Conservation (phyloP, 192 early-diverging fungal species). For the Rhizophagus clarus region DNA sequence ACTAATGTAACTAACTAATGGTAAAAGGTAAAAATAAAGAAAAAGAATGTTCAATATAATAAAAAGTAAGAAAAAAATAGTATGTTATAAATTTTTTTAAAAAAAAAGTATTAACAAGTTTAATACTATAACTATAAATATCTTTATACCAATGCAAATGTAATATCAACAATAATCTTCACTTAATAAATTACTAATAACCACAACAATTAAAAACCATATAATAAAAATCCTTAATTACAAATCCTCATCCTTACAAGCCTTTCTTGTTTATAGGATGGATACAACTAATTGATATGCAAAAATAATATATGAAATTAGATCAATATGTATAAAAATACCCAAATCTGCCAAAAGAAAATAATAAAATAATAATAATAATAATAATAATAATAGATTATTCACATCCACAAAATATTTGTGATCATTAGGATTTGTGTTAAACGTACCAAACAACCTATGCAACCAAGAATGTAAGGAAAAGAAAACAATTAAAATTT, state of each 20-base stretch:
- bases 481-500: slow-evolving; percentile 7
- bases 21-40: too few relatives aligned
- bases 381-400: slow-evolving; percentile 2
- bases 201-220: neutral
- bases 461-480: neutral
- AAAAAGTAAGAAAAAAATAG: too few relatives aligned
- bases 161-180: neutral
- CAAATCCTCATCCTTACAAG: neutral
- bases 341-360: neutral
- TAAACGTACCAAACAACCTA: neutral
- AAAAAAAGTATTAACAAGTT: too few relatives aligned
- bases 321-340: neutral
- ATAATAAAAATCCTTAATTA: neutral
- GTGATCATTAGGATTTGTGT: slow-evolving; percentile 7
- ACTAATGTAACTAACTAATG: too few relatives aligned
- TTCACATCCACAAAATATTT: neutral
- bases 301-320: neutral
- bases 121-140: too few relatives aligned
- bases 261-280: neutral
- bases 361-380: slow-evolving; percentile 1
- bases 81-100: too few relatives aligned
- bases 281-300: neutral
- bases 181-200: neutral
- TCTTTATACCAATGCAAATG: neutral
- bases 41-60: too few relatives aligned